Evolutionary conservation across 2,329 filamentous ascomycete species (phyloP), one percentile per base, ranked within the genome.

Genomic region (Neopestalotiopsis sp.): DNA sequence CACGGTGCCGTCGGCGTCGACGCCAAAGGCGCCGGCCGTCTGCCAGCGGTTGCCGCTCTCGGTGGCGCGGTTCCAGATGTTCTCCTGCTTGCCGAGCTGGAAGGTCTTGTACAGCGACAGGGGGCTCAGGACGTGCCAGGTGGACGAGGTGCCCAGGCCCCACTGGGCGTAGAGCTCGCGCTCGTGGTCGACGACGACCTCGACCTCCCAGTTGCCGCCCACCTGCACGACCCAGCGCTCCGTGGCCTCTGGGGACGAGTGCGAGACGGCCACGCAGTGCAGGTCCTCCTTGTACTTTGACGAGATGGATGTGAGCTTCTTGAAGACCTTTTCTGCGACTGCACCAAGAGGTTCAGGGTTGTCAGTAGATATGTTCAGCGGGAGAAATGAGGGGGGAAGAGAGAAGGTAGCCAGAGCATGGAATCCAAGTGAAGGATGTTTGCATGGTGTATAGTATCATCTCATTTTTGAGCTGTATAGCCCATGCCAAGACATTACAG

Each of bases 251-350:
- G 81, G 74, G 6, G 83, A 83, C 13, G 85, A 89, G 78, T 92
- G 90, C 4, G 89, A 91, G 17, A 92, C 81, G 60, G 90, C 90
- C 65, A 91, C 78, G 81, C 88, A 91, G 74, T 85, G 82, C 12
- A 90, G 78, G 30, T 82, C 78, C 34, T 82, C 78, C 12, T 81
- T 80, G 76, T 90, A 79, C 42, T 80, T 74, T 52, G 81, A 79
- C 14, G 89, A 89, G 68, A 88, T 77, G 58, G 82, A 77, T 59
- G 87, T 84, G 38, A 92, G 81, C 40, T 76, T 74, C 67, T 83
- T 83, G 78, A 91, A 92, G 13, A 86, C 87, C 77, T 92, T 92
- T 76, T 92, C 91, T 14, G 90, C 90, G 77, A 92, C 90, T 92
- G 68, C 3, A 28, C 3, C 24, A 28, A 49, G 34, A 58, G 1